Percentiles rank a stretch among this genome's conserved stretches.
Evolutionary conservation across 306 rosid species (phyloP).

Genomic region (Vachellia collinsii): DNA sequence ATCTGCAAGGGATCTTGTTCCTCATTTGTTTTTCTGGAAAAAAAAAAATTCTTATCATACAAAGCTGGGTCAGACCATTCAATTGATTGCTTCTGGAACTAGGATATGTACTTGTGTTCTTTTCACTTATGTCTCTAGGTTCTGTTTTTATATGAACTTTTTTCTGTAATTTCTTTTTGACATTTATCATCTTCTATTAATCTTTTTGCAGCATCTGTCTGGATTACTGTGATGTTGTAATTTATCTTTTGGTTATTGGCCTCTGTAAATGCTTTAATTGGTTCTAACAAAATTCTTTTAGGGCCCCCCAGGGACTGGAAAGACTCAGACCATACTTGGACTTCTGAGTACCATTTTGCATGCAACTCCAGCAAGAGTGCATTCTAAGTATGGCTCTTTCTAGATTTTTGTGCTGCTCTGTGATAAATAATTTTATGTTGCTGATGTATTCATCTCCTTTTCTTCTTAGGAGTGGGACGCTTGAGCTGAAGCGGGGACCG

Average conservation of each 20-base stretch:
- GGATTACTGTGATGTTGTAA: slow-evolving; percentile 15
- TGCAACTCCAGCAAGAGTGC: slow-evolving; percentile 85
- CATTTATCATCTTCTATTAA: slow-evolving; percentile 24
- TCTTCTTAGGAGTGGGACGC: slow-evolving; percentile 52
- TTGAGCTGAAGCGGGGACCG: slow-evolving; percentile 61
- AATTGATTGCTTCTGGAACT: background rate
- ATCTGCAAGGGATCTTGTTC: background rate
- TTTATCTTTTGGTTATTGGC: background rate
- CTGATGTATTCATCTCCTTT: slow-evolving; percentile 31
- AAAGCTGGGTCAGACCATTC: slow-evolving; percentile 21
- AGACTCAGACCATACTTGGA: slow-evolving; percentile 94
- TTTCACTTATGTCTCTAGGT: background rate
- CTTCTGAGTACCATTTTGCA: slow-evolving; percentile 92
- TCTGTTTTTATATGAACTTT: slow-evolving; percentile 14
- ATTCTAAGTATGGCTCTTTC: slow-evolving; percentile 59
- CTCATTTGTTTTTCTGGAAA: background rate
- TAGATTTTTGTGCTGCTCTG: slow-evolving; percentile 5
- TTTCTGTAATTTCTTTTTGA: slow-evolving; percentile 30
- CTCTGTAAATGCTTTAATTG: slow-evolving; percentile 19
- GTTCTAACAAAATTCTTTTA: slow-evolving; percentile 53
- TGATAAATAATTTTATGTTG: slow-evolving; percentile 9
- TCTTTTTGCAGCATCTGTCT: slow-evolving; percentile 22
- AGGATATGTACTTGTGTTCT: slow-evolving; percentile 16
- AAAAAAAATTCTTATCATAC: slow-evolving; percentile 8
- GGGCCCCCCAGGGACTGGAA: slow-evolving; percentile 99